These are phyloP conservation scores for Nothophaeocryptopus gaeumannii DNA, from an alignment of 2,329 filamentous ascomycete genomes.

Conservation along the genomic window DNA sequence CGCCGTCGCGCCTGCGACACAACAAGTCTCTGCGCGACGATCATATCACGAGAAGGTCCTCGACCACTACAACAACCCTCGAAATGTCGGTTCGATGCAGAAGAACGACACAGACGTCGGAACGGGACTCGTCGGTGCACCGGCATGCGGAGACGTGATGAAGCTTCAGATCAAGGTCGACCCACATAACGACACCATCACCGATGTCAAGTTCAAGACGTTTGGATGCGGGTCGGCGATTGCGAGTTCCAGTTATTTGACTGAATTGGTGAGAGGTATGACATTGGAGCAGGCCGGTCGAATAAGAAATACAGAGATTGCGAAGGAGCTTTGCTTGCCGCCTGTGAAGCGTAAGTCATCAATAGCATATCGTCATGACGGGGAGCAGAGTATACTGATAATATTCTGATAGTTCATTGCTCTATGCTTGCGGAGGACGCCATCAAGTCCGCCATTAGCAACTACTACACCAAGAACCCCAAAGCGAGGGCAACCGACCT, in stretches of 20 bases:
- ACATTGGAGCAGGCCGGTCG: conserved; percentile 87
- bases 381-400: conserved; percentile 4
- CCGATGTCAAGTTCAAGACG: conserved; percentile 96
- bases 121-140: conserved; percentile 86
- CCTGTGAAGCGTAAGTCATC: conserved; percentile 74
- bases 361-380: background rate
- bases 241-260: conserved; percentile 90
- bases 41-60: conserved; percentile 68
- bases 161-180: conserved; percentile 92
- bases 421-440: conserved; percentile 90
- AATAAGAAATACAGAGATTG: conserved; percentile 97
- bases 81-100: conserved; percentile 74
- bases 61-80: conserved; percentile 77
- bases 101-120: conserved; percentile 82
- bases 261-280: conserved; percentile 93
- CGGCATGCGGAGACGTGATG: conserved; percentile 89
- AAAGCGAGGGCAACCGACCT: conserved; percentile 71
- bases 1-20: conserved; percentile 42
- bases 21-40: conserved; percentile 40
- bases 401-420: conserved; percentile 66
- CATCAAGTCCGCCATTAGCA: conserved; percentile 86
- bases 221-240: conserved; percentile 95
- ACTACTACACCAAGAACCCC: conserved; percentile 90
- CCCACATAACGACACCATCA: conserved; percentile 80
- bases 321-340: conserved; percentile 87